Percentiles rank a stretch among this genome's conserved stretches.
These are phyloP conservation scores for Fusarium odoratissimum DNA, from an alignment of 2,329 filamentous ascomycete species.

Conservation along the genomic window DNA sequence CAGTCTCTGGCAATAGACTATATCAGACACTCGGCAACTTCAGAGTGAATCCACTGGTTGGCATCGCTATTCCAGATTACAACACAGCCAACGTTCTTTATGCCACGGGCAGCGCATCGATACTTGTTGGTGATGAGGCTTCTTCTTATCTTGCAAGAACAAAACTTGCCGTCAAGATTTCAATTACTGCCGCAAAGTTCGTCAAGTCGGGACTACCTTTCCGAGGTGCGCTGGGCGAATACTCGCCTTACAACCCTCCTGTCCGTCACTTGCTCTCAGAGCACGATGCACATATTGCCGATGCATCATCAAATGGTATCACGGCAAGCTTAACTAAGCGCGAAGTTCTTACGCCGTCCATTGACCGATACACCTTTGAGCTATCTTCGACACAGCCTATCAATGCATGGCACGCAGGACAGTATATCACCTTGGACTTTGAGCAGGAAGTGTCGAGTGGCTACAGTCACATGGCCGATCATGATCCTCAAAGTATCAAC, in stretches of 20 bases:
- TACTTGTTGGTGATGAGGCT: constrained; percentile 74
- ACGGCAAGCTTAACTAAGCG: constrained; percentile 69
- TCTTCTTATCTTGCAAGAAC: constrained; percentile 72
- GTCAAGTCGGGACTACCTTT: constrained; percentile 76
- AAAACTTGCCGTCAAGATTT: constrained; percentile 78
- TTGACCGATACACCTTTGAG: constrained; percentile 71
- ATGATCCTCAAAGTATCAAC: constrained; percentile 82
- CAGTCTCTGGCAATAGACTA: constrained; percentile 80
- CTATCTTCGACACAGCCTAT: constrained; percentile 42
- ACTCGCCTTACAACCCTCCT: constrained; percentile 83
- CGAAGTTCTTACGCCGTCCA: constrained; percentile 70
- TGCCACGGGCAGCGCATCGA: constrained; percentile 74
- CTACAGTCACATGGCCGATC: constrained; percentile 85
- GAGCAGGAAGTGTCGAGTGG: constrained; percentile 74
- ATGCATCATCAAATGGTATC: constrained; percentile 21
- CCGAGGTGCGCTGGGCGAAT: constrained; percentile 67
- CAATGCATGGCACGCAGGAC: constrained; percentile 71
- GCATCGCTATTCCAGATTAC: constrained; percentile 80
- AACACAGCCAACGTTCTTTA: constrained; percentile 79
- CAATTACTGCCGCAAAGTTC: constrained; percentile 68
- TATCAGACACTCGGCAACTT: constrained; percentile 89
- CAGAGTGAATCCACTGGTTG: constrained; percentile 71
- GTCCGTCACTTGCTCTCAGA: constrained; percentile 74
- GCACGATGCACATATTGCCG: constrained; percentile 44
- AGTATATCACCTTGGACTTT: constrained; percentile 84